These are phyloP conservation scores for Escovopsis sp. DNA, from an alignment of 2,329 filamentous ascomycete genomes.

Conservation along the genomic window DNA sequence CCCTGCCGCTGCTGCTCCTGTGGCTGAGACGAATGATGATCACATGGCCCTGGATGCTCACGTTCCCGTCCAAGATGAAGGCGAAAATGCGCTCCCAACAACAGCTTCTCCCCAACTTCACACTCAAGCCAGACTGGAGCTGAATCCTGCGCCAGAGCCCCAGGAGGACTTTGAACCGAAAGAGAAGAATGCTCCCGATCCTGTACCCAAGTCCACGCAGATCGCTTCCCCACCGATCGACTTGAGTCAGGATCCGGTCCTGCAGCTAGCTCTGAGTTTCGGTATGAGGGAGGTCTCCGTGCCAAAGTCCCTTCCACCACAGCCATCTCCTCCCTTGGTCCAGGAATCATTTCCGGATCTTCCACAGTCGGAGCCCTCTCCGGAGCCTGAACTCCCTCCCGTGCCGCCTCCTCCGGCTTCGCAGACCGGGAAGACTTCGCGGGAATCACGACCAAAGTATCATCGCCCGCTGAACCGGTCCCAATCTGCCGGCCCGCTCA, in stretches of 20 bases:
- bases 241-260: conserved; percentile 2
- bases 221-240: too few species aligned
- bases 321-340: not conserved
- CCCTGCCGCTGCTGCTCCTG: conserved; percentile 4
- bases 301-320: not conserved
- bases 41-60: too few species aligned
- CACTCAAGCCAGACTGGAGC: not conserved
- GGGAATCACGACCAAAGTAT: conserved; percentile 7
- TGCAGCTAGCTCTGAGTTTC: conserved; percentile 5
- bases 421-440: not conserved
- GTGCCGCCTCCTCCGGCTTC: not conserved
- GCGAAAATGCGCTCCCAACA: not conserved
- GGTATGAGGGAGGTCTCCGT: conserved; percentile 1
- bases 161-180: not conserved
- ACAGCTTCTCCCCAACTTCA: not conserved
- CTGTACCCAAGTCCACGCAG: too few species aligned
- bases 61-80: not conserved
- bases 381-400: not conserved
- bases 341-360: not conserved
- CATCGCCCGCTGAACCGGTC: conserved; percentile 19
- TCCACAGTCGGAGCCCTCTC: not conserved
- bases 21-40: not conserved
- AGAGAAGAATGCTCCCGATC: too few species aligned
- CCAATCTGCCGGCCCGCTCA: conserved; percentile 23
- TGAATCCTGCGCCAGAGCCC: not conserved